Base-by-base conservation (phyloP, 306 rosid species). In the Castanea sativa region DNA sequence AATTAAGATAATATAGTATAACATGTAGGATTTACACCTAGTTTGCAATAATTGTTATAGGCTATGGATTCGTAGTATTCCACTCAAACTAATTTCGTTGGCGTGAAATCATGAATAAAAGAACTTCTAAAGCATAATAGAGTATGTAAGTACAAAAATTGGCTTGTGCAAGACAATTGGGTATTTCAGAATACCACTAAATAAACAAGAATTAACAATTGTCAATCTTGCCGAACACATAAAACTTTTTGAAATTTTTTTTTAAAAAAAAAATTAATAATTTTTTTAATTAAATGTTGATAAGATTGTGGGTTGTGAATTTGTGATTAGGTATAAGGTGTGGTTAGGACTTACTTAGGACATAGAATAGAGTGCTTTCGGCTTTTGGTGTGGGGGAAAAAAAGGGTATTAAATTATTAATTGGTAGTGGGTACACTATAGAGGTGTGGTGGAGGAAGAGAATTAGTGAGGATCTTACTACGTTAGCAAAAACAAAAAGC, bases 391-490 rank as follows among this genome's bases (percentile, higher is more conserved):
- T 76, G 80, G 76, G 77, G 67, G 27, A 25, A 73, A 69, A 82
- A 81, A 78, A 81, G 25, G 21, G 68, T 75, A 52, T 55, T 70
- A 41, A 41, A 41, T 41, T 41, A 16, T 52, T 77, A 73, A 10
- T 69, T 76, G 80, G 57, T 80, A 81, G 86, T 84, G 91, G 89
- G 83, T 85, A 55, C 74, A 81, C 80, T 83, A 74, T 70, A 76
- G 77, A 68, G 65, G 78, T 74, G 85, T 84, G 83, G 86, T 79
- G 77, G 73, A 78, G 63, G 68, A 19, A 35, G 12, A 19, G 52
- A 35, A 32, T 72, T 30, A 72, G 53, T 49, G 61, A 21, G 43
- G 61, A 23, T 73, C 71, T 57, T 78, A 65, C 82, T 84, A 80
- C 68, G 78, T 79, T 69, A 80, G 33, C 30, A 79, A 56, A 80